Base-by-base conservation (phyloP, 1,139 yeast species). In the Taphrina wiesneri region DNA sequence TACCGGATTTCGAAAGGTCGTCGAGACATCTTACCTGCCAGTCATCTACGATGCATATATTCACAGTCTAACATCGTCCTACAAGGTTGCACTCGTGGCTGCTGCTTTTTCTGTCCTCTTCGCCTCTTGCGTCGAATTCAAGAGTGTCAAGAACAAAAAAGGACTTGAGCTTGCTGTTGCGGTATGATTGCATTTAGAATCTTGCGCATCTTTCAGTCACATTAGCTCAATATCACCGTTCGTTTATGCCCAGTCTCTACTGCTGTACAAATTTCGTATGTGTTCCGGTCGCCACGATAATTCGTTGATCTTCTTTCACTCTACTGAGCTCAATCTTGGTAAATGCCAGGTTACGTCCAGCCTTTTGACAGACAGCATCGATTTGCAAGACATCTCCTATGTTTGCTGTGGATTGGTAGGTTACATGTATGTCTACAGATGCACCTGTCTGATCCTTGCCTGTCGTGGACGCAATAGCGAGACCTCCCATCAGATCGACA, bases 41-140 rank as follows among this genome's bases (percentile, higher is more conserved):
- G 60, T 17, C 15, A 47, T 61, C 26, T 32, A 39, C 23, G 46
- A 52, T 36, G 60, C 60, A 1, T 61, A 61, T 26, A 36, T 61
- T 25, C 52, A 41, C 34, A 56, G 59, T 26, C 30, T 61, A 36
- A 26, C 26, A 13, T 17, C 52, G 32, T 26, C 45, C 6, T 61
- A 61, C 53, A 45, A 36, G 11, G 60, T 53, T 19, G 39, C 56
- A 13, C 49, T 61, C 39, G 60, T 47, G 9, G 32, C 49, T 7
- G 47, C 39, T 3, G 47, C 52, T 15, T 21, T 61, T 5, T 59
- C 65, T 13, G 30, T 45, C 30, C 13, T 61, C 17, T 39, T 28
- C 43, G 65, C 60, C 4, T 43, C 45, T 23, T 28, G 39, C 11
- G 60, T 61, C n/a, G 60, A 61, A 43, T 52, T 57, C 45, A 43